phyloP scores from a whole-genome alignment of 495 filamentous ascomycete species.

The Cercophora scortea region DNA sequence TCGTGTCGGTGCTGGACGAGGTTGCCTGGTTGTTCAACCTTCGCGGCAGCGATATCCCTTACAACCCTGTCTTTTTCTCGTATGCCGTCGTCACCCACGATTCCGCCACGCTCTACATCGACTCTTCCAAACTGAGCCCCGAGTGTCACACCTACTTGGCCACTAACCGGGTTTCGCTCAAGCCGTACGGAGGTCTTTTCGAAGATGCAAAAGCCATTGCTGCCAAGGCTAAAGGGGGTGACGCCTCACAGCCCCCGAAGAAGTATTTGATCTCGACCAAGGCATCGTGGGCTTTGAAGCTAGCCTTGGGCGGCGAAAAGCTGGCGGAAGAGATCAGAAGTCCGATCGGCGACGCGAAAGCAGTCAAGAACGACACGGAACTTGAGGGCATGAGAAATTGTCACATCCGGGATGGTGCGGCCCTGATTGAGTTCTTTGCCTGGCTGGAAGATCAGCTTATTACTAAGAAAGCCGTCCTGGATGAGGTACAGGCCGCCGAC shows the following conservation, averaged over 20 bases:
- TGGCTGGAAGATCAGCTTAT: conserved; percentile 90
- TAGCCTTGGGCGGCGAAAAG: conserved; percentile 80
- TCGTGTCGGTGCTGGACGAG: conserved; percentile 95
- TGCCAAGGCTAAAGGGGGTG: conserved; percentile 31
- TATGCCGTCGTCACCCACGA: conserved; percentile 85
- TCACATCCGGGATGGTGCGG: conserved; percentile 90
- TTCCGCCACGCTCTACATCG: conserved; percentile 75
- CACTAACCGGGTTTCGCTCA: conserved; percentile 58
- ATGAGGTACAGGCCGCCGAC: conserved; percentile 87
- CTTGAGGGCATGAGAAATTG: conserved; percentile 89
- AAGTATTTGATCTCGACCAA: conserved; percentile 87
- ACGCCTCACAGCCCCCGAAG: conserved; percentile 28
- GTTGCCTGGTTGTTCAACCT: conserved; percentile 98
- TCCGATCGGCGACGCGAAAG: conserved; percentile 88
- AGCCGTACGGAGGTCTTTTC: conserved; percentile 82
- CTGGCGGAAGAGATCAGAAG: conserved; percentile 81
- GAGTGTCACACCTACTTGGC: conserved; percentile 66
- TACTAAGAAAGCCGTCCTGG: conserved; percentile 61
- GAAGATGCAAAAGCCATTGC: conserved; percentile 56
- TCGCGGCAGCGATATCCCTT: conserved; percentile 92
- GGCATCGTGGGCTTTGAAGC: conserved; percentile 87
- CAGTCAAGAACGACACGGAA: conserved; percentile 92
- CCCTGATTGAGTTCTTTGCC: conserved; percentile 86
- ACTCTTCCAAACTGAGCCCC: conserved; percentile 64
- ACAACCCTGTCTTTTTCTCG: conserved; percentile 98